Conservation (phyloP, 1,284 basidiomycete species). For the Anthracocystis panici-leucophaei region DNA sequence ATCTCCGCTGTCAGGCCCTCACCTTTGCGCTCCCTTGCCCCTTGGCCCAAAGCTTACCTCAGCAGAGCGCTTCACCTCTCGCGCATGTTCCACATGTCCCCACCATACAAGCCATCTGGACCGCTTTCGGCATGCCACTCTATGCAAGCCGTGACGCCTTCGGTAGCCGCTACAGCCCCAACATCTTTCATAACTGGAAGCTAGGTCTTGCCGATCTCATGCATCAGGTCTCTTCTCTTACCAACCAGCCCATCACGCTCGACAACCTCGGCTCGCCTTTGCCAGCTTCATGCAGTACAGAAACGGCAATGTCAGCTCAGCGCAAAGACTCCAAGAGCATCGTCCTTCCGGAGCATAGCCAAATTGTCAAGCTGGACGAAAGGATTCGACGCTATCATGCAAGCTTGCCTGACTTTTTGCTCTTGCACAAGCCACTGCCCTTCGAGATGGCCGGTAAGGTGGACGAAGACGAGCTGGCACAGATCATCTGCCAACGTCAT, state of each 20-base stretch:
- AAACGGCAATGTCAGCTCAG: background rate
- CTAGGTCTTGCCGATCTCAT: conserved; percentile 38
- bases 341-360: conserved; percentile 16
- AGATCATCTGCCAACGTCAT: conserved; percentile 42
- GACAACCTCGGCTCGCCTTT: conserved; percentile 1
- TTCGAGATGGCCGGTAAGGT: conserved; percentile 38
- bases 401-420: conserved; percentile 30
- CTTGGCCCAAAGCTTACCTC: background rate
- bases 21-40: conserved; percentile 15
- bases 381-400: conserved; percentile 38
- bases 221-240: conserved; percentile 33
- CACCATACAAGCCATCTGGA: conserved; percentile 35
- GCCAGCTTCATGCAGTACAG: background rate
- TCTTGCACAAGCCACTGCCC: conserved; percentile 32
- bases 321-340: background rate
- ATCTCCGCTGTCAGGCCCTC: conserved; percentile 30
- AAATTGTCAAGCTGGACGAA: conserved; percentile 30
- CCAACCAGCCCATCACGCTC: conserved; percentile 6
- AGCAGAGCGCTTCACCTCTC: conserved; percentile 5
- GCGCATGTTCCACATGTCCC: conserved; percentile 19
- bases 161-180: conserved; percentile 36
- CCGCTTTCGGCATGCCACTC: conserved; percentile 22
- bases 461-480: conserved; percentile 25
- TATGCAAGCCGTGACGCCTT: conserved; percentile 31
- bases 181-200: conserved; percentile 42